phyloP scores from a whole-genome alignment of 2,329 filamentous ascomycete genomes.

The Xylaria hypoxylon region DNA sequence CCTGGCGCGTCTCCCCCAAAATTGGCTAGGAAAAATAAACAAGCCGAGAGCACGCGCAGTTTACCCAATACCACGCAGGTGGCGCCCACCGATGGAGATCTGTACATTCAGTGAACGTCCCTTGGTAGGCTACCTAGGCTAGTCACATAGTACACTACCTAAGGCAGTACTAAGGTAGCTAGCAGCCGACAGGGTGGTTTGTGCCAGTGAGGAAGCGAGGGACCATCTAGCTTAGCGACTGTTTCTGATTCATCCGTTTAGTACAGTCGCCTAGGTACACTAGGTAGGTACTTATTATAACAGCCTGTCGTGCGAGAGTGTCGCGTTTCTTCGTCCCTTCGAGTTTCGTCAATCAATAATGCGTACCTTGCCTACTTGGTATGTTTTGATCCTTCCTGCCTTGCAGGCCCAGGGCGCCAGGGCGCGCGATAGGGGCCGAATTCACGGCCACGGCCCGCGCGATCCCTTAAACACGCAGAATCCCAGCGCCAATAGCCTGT shows the following conservation, averaged over 20 bases:
- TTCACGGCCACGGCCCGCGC: slow-evolving; percentile 33
- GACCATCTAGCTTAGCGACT: slow-evolving; percentile 10
- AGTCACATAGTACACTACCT: no score
- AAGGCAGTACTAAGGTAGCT: no score
- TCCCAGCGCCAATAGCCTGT: slow-evolving; percentile 28
- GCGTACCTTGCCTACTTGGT: slow-evolving; percentile 10
- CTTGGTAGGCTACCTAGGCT: no score
- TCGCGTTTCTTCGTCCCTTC: not conserved
- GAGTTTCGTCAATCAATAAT: slow-evolving; percentile 1
- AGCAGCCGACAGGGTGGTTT: slow-evolving; percentile 1
- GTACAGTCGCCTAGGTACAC: not conserved
- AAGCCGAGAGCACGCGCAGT: slow-evolving; percentile 38
- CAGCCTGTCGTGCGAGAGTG: not conserved
- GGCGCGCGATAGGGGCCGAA: slow-evolving; percentile 37
- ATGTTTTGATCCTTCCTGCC: slow-evolving; percentile 34
- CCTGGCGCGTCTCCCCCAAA: slow-evolving; percentile 42
- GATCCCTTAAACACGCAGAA: slow-evolving; percentile 22
- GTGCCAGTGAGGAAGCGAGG: slow-evolving; percentile 5
- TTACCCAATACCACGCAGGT: slow-evolving; percentile 21
- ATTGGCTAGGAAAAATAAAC: slow-evolving; percentile 40
- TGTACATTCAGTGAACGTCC: not conserved
- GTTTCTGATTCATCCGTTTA: slow-evolving; percentile 14
- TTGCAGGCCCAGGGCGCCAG: slow-evolving; percentile 30
- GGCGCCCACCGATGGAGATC: slow-evolving; percentile 24
- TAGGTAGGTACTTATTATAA: not conserved